Conservation (phyloP, 306 rosid species). For the Fragaria vesca region DNA sequence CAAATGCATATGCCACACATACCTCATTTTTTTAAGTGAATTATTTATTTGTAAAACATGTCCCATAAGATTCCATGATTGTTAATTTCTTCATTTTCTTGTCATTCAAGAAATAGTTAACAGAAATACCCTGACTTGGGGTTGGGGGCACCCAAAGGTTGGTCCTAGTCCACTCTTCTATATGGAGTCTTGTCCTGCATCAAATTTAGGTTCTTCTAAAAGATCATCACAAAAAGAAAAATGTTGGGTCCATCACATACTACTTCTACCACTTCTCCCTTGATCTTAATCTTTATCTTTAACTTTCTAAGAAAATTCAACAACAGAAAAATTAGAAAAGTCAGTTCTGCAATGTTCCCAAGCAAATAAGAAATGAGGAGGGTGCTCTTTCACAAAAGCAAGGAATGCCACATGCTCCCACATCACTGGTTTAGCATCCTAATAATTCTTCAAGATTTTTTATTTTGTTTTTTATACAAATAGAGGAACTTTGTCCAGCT, state of each 20-base stretch:
- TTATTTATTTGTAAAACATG: background rate
- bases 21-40: too few species aligned
- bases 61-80: too few species aligned
- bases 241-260: slow-evolving; percentile 14
- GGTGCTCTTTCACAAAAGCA: slow-evolving; percentile 13
- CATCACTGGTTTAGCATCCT: slow-evolving; percentile 4
- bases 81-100: too few species aligned
- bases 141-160: background rate
- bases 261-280: background rate
- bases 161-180: background rate
- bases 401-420: slow-evolving; percentile 22
- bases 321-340: background rate
- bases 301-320: background rate
- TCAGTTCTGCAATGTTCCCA: background rate
- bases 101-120: background rate
- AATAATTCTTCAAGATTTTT: background rate
- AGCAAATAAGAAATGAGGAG: slow-evolving; percentile 7
- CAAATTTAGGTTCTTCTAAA: background rate
- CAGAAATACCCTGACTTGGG: slow-evolving; percentile 24
- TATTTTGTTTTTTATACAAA: background rate
- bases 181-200: background rate
- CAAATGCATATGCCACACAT: background rate
- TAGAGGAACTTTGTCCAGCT: background rate
- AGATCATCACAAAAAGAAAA: background rate
- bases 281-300: background rate